phyloP scores from a whole-genome alignment of 164 flowering plant genomes.

The Vitis amurensis region DNA sequence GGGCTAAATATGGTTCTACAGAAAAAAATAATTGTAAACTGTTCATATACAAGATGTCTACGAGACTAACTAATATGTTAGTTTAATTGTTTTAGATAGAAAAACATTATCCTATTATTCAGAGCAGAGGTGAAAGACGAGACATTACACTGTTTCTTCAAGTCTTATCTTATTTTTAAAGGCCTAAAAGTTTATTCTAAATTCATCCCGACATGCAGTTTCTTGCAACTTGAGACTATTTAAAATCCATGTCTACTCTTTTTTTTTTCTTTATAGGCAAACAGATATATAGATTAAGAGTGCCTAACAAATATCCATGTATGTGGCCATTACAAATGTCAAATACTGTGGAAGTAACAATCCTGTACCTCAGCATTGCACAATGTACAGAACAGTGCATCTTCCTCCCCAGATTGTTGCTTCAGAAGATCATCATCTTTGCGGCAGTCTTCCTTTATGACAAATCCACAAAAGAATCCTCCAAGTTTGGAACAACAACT shows the following conservation, averaged over 20 bases:
- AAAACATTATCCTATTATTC: not conserved
- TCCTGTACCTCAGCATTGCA: slow-evolving; percentile 88
- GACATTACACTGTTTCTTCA: not conserved
- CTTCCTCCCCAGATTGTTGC: slow-evolving; percentile 67
- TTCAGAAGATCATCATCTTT: slow-evolving; percentile 50
- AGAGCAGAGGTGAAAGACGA: not conserved
- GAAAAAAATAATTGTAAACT: not conserved
- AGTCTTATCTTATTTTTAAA: not conserved
- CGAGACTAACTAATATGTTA: not conserved
- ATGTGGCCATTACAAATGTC: too few relatives aligned
- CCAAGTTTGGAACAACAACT: slow-evolving; percentile 50
- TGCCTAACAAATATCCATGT: too few relatives aligned
- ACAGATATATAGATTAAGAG: too few relatives aligned
- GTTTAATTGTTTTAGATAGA: not conserved
- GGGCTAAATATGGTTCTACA: not conserved
- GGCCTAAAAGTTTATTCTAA: too few relatives aligned
- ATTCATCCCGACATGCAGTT: too few relatives aligned
- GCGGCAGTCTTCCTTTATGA: slow-evolving; percentile 81
- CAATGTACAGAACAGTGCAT: slow-evolving; percentile 89
- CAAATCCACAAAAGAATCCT: slow-evolving; percentile 60
- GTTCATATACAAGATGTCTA: not conserved
- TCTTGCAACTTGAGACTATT: too few relatives aligned
- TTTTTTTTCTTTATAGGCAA: too few relatives aligned
- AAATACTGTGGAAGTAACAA: not conserved
- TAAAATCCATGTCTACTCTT: too few relatives aligned